A percentile compares a stretch with the other conserved stretches of the same genome.
phyloP scores from a whole-genome alignment of 1,139 yeast species.

The Waltiozyma sp. region DNA sequence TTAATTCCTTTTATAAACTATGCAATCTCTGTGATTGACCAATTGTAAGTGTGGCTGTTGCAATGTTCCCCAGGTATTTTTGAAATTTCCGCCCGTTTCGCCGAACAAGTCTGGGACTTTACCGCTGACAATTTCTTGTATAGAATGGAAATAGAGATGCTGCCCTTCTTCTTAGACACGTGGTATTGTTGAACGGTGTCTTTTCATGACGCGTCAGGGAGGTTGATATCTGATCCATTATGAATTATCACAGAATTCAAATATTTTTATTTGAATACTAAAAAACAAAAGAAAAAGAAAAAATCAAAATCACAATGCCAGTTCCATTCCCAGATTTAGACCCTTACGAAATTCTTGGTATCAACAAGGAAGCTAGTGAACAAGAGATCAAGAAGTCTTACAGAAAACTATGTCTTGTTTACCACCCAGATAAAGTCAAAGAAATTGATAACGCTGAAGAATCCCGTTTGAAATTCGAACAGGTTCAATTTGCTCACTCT shows the following conservation, averaged over 20 bases:
- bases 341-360: constrained; percentile 52
- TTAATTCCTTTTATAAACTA: no score
- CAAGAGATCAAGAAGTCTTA: constrained; percentile 61
- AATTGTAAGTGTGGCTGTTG: not conserved
- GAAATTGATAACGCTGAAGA: constrained; percentile 23
- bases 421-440: constrained; percentile 69
- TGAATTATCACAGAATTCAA: no score
- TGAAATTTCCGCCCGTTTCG: not conserved
- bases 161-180: not conserved
- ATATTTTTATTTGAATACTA: no score
- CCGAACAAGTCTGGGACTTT: not conserved
- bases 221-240: no score
- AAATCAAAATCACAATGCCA: constrained; percentile 19
- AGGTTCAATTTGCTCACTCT: constrained; percentile 67
- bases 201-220: not conserved
- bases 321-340: constrained; percentile 46
- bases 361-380: constrained; percentile 31
- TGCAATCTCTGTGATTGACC: not conserved
- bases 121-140: not conserved
- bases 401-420: constrained; percentile 53
- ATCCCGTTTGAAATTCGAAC: constrained; percentile 44
- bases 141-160: no score
- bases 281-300: no score
- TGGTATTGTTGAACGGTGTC: not conserved
- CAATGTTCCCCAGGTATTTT: not conserved